Evolutionary conservation across 2,329 filamentous ascomycete species (phyloP).

Genomic region (Botrytis cinerea): DNA sequence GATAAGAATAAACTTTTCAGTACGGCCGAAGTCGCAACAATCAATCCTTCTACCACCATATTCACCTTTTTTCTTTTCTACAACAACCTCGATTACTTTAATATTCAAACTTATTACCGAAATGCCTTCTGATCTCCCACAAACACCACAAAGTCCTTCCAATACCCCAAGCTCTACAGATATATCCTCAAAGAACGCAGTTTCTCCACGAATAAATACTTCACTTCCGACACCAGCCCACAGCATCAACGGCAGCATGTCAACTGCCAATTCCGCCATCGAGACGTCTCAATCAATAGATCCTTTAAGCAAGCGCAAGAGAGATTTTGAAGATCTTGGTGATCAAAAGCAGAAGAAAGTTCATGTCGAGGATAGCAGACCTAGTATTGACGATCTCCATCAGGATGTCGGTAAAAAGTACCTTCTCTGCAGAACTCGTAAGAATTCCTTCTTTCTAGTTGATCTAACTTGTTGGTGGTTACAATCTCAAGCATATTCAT

Average conservation of each 20-base stretch:
- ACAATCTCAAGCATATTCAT: constrained; percentile 26
- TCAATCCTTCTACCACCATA: not conserved
- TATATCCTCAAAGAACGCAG: constrained; percentile 48
- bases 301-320: constrained; percentile 63
- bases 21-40: constrained; percentile 8
- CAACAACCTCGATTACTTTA: constrained; percentile 23
- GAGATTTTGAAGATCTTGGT: constrained; percentile 56
- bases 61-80: constrained; percentile 1
- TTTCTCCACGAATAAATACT: constrained; percentile 48
- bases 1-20: constrained; percentile 9
- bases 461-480: constrained; percentile 26
- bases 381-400: constrained; percentile 65
- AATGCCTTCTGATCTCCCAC: constrained; percentile 65
- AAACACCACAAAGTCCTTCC: constrained; percentile 68
- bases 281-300: constrained; percentile 47
- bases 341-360: constrained; percentile 62
- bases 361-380: constrained; percentile 61
- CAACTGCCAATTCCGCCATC: constrained; percentile 32
- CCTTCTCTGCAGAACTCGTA: constrained; percentile 67
- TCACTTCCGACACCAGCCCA: constrained; percentile 63
- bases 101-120: constrained; percentile 23
- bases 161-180: constrained; percentile 55
- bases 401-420: constrained; percentile 68
- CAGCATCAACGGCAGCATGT: constrained; percentile 58
- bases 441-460: constrained; percentile 52